Conservation (phyloP, 108 stramenopile species). For the Cyclostephanos invisitatus region DNA sequence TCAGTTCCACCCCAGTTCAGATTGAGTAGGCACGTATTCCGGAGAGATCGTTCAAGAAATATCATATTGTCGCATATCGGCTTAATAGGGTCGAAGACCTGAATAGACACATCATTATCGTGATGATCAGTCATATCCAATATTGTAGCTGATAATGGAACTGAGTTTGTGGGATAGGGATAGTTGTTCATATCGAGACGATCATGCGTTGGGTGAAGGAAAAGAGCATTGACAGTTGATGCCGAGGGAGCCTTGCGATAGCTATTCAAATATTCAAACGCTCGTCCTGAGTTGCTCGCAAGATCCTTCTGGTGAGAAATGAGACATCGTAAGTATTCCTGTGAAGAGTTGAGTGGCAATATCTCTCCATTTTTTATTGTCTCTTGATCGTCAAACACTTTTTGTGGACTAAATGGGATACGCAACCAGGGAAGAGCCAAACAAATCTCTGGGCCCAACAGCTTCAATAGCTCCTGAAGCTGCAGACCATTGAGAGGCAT, state of each 20-base stretch:
- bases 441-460: constrained; percentile 42
- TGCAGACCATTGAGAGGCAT: constrained; percentile 29
- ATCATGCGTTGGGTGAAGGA: constrained; percentile 9
- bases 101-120: constrained; percentile 7
- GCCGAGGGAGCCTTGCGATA: constrained; percentile 40
- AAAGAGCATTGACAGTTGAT: constrained; percentile 21
- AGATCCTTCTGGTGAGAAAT: constrained; percentile 24
- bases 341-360: neutral
- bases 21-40: constrained; percentile 56
- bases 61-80: constrained; percentile 58
- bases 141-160: constrained; percentile 9
- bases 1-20: constrained; percentile 55
- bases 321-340: constrained; percentile 4
- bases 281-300: constrained; percentile 16
- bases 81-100: constrained; percentile 53
- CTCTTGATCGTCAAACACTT: constrained; percentile 12
- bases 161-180: constrained; percentile 16
- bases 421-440: constrained; percentile 40
- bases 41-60: constrained; percentile 47
- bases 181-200: constrained; percentile 8
- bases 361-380: neutral
- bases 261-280: constrained; percentile 31
- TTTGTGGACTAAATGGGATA: constrained; percentile 29
- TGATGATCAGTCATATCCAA: constrained; percentile 13
- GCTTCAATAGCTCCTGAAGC: constrained; percentile 31